Evolutionary conservation across 805 yeast species (phyloP), one percentile per base, ranked within the genome.

Genomic region (Phaffomyces thermotolerans): DNA sequence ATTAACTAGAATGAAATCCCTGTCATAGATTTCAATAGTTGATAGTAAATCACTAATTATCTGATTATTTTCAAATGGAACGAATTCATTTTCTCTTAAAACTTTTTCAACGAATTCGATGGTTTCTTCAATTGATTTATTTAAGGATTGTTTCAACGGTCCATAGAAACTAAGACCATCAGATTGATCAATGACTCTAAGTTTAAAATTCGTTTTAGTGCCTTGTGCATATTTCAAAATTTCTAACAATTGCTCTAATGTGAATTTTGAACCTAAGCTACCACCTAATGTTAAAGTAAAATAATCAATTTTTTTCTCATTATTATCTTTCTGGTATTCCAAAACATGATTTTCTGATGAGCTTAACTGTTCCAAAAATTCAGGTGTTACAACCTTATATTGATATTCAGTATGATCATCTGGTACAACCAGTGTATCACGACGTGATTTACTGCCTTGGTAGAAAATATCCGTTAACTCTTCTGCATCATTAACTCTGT

Each of bases 261-360:
- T 64, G 5, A 54, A 37, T 2, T 50, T 27, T 3, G 67, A 53
- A 24, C 66, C 62, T 44, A 81, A 72, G 52, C 80, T 76, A 32
- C 86, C 93, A 41, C 79, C 67, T 10, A 84, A 50, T 61, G 87
- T 79, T 8, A 80, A 36, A 1, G 71, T 65, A 14, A 59, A 65
- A 36, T 52, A n/a, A 18, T 61, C 64, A 22, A 57, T 49, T 2
- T 23, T 17, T 14, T 14, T 23, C 13, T 48, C 46, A 5, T 42
- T 42, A 6, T 23, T 33, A 10, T 52, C 45, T 30, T 47, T 49
- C 3, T 42, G 15, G 39, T 54, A 55, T 36, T 57, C 60, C 8
- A 55, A 39, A 6, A 59, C 45, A n/a, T 58, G 51, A 22, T 50
- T 44, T 4, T 42, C 18, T 3, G 43, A 40, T 6, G 14, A 30